These are phyloP conservation scores for Rhizopogon salebrosus DNA, from an alignment of 768 basidiomycete species.

Conservation along the genomic window DNA sequence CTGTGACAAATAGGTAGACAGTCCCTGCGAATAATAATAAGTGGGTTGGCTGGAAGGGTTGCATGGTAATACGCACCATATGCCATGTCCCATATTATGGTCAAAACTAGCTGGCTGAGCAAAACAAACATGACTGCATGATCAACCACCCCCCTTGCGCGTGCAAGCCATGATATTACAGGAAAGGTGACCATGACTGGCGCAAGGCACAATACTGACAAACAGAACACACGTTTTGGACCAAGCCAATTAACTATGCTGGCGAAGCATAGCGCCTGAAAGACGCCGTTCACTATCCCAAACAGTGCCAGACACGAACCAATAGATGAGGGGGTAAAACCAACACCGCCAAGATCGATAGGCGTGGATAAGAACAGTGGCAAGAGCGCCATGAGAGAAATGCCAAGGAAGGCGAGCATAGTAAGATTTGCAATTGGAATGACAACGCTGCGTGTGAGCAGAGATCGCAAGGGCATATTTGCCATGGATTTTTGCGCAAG, in stretches of 20 bases:
- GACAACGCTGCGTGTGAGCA: constrained; percentile 32
- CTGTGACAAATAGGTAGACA: constrained; percentile 48
- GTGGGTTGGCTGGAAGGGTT: constrained; percentile 29
- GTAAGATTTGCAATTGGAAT: constrained; percentile 38
- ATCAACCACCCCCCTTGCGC: constrained; percentile 24
- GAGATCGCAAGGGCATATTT: constrained; percentile 40
- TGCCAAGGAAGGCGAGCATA: constrained; percentile 37
- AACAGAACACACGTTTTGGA: constrained; percentile 34
- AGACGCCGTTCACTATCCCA: constrained; percentile 32
- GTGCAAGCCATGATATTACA: constrained; percentile 36
- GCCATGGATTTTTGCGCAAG: background rate
- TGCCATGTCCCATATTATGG: constrained; percentile 35
- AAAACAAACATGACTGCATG: constrained; percentile 34
- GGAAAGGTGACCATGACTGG: constrained; percentile 40
- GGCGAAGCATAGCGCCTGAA: constrained; percentile 37
- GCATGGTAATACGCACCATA: constrained; percentile 31
- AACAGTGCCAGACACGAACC: constrained; percentile 31
- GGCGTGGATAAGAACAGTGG: constrained; percentile 45
- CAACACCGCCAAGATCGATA: constrained; percentile 36
- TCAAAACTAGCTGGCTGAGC: constrained; percentile 16
- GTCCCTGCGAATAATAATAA: constrained; percentile 35
- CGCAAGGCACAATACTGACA: constrained; percentile 32
- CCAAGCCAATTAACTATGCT: constrained; percentile 36
- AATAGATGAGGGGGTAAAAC: constrained; percentile 34
- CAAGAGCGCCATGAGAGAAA: constrained; percentile 31